These are phyloP conservation scores for Iris pallida DNA, from an alignment of 116 monocot species.

Conservation along the genomic window DNA sequence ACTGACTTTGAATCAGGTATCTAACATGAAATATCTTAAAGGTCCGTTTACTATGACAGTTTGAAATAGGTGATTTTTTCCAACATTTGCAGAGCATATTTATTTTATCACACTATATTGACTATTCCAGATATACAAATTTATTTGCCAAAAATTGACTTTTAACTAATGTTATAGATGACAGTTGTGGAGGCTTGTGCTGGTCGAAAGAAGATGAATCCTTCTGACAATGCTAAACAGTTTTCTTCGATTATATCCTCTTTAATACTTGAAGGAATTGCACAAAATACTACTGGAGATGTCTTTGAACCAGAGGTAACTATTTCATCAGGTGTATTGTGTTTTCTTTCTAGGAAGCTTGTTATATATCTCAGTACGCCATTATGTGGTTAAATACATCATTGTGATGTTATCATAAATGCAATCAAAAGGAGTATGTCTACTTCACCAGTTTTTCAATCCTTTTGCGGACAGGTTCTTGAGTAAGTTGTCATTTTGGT, in stretches of 20 bases:
- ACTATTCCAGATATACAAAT: no score
- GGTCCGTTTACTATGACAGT: not conserved
- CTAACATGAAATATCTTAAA: not conserved
- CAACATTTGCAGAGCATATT: not conserved
- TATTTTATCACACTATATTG: no score
- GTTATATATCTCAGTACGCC: not conserved
- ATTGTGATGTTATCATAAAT: not conserved
- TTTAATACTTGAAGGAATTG: slow-evolving; percentile 81
- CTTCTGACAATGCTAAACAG: slow-evolving; percentile 36
- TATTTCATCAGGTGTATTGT: not conserved
- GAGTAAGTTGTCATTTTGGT: not conserved
- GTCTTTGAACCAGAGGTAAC: slow-evolving; percentile 81
- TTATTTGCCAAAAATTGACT: not conserved
- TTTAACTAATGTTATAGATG: slow-evolving; percentile 46
- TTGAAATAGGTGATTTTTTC: not conserved
- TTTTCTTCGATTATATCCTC: slow-evolving; percentile 37
- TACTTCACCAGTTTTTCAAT: not conserved
- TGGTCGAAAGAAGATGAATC: slow-evolving; percentile 52
- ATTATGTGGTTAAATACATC: no score
- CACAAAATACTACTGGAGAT: slow-evolving; percentile 86
- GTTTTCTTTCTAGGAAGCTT: not conserved
- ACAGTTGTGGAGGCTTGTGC: slow-evolving; percentile 81
- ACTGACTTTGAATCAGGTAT: slow-evolving; percentile 88
- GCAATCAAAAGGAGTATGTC: not conserved
- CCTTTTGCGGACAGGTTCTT: not conserved